Evolutionary conservation across 768 basidiomycete genomes (phyloP).

Genomic region (Mycena amicta): DNA sequence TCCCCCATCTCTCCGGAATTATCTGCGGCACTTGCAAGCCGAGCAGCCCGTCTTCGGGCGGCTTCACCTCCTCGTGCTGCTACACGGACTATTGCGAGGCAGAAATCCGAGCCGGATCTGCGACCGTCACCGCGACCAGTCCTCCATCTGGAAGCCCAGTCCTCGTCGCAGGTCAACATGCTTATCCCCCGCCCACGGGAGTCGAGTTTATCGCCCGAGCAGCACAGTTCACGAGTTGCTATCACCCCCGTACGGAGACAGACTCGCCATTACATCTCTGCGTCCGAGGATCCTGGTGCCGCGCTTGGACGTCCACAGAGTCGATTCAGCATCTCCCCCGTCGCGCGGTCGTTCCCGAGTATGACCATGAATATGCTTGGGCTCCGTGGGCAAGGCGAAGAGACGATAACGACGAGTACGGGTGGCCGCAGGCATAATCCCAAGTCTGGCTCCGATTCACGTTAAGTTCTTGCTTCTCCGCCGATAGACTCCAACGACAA

Average conservation of each 20-base stretch:
- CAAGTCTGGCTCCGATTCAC: no score
- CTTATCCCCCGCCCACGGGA: constrained; percentile 6
- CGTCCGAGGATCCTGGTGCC: constrained; percentile 7
- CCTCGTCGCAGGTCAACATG: background rate
- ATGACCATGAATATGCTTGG: background rate
- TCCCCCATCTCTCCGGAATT: background rate
- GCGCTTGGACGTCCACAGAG: constrained; percentile 3
- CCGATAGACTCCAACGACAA: no score
- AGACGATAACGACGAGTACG: background rate
- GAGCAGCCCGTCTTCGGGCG: background rate
- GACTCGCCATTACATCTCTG: constrained; percentile 9
- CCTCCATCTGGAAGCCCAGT: background rate
- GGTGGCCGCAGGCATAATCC: no score
- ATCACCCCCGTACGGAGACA: background rate
- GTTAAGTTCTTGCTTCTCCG: no score
- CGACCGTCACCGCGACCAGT: background rate
- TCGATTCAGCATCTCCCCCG: constrained; percentile 21
- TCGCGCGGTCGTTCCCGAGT: constrained; percentile 10
- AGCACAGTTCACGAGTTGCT: background rate
- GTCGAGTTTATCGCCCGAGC: constrained; percentile 7
- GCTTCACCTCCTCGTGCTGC: background rate
- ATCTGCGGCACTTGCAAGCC: background rate
- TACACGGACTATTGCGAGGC: background rate
- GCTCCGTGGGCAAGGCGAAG: background rate
- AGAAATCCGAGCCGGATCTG: background rate